phyloP scores from a whole-genome alignment of 75 land plant species.

The Cunninghamia lanceolata region DNA sequence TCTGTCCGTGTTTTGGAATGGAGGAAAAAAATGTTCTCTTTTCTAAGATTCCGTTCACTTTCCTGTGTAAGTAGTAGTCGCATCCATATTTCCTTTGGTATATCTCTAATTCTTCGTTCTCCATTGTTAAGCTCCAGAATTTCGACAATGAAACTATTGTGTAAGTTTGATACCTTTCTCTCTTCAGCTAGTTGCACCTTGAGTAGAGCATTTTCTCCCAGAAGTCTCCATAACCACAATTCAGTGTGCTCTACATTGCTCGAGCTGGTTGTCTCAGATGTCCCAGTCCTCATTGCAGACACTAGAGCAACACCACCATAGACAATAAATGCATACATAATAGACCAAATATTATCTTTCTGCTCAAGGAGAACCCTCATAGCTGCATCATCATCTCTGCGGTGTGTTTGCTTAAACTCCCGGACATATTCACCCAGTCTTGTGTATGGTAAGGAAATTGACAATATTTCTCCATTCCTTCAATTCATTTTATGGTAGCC shows the following conservation, averaged over 20 bases:
- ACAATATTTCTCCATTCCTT: constrained; percentile 58
- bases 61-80: not conserved
- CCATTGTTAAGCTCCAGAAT: not conserved
- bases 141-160: not conserved
- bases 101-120: not conserved
- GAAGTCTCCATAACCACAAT: not conserved
- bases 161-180: not conserved
- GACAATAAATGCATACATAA: constrained; percentile 69
- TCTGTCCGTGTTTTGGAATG: not conserved
- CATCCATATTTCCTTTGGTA: not conserved
- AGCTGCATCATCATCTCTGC: constrained; percentile 95
- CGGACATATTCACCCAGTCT: constrained; percentile 78
- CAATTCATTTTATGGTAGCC: constrained; percentile 85
- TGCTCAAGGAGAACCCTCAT: constrained; percentile 70
- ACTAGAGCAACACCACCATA: constrained; percentile 92
- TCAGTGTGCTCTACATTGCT: not conserved
- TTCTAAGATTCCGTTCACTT: not conserved
- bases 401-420: constrained; percentile 94
- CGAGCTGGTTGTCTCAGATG: not conserved
- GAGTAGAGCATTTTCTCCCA: not conserved
- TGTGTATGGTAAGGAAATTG: too few relatives aligned
- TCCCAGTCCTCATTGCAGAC: too few relatives aligned
- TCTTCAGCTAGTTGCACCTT: not conserved
- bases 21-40: not conserved
- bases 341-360: constrained; percentile 39